Percentiles rank a stretch among this genome's conserved stretches.
Evolutionary conservation across 2,329 filamentous ascomycete species (phyloP).

Genomic region (Thielaviopsis musarum): DNA sequence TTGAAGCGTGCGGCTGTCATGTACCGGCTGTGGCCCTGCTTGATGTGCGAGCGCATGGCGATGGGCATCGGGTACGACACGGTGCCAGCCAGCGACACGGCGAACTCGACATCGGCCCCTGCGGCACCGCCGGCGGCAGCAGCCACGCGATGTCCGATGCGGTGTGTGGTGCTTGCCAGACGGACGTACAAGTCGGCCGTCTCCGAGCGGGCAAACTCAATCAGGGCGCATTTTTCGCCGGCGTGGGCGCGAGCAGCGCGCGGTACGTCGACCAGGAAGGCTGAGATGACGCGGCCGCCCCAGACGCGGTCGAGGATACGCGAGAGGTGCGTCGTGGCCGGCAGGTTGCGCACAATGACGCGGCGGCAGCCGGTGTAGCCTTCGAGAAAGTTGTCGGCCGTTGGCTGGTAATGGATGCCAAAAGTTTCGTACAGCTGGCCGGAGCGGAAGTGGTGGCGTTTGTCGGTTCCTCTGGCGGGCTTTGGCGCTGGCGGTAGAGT

Average conservation of each 20-base stretch:
- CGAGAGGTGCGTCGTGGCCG: conserved; percentile 9
- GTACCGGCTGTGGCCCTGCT: conserved; percentile 9
- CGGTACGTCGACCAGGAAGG: background rate
- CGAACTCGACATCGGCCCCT: background rate
- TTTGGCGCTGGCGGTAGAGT: background rate
- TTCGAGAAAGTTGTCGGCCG: background rate
- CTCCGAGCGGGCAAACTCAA: conserved; percentile 9
- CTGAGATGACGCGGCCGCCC: conserved; percentile 8
- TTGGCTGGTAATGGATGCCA: background rate
- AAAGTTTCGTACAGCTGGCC: background rate
- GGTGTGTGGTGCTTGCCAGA: background rate
- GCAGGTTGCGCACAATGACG: conserved; percentile 16
- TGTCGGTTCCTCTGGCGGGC: background rate
- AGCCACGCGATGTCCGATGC: background rate
- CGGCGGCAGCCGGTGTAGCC: conserved; percentile 13
- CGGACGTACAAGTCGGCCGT: background rate
- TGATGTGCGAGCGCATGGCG: conserved; percentile 3
- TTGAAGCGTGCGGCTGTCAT: conserved; percentile 4
- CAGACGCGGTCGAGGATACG: conserved; percentile 4
- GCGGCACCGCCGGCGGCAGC: background rate
- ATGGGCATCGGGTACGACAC: conserved; percentile 8
- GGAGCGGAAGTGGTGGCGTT: background rate
- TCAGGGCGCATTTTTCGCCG: conserved; percentile 1
- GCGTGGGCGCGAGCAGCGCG: background rate
- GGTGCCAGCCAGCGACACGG: background rate